These are phyloP conservation scores for Nitzschia sp. DNA, from an alignment of 108 stramenopile species.

Conservation along the genomic window DNA sequence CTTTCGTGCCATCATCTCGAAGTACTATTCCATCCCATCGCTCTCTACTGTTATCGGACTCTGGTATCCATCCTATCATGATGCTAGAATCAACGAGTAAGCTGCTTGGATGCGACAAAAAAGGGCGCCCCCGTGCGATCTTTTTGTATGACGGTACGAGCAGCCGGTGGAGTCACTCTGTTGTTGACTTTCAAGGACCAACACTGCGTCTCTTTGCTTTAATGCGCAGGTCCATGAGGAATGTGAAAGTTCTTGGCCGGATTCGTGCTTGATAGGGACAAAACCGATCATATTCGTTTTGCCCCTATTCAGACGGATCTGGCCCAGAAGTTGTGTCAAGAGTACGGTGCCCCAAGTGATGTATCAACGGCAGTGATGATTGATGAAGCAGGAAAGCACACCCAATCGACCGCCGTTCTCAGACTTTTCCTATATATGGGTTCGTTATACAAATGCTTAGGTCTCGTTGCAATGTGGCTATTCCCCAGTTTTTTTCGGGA, in stretches of 20 bases:
- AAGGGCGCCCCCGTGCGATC: slow-evolving; percentile 21
- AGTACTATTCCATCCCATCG: too few species aligned
- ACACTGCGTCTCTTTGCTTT: neutral
- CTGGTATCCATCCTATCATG: too few species aligned
- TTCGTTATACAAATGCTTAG: slow-evolving; percentile 27
- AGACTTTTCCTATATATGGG: slow-evolving; percentile 28
- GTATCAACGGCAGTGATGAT: slow-evolving; percentile 41
- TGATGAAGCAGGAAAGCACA: slow-evolving; percentile 9
- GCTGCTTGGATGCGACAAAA: slow-evolving; percentile 29
- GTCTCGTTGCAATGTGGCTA: slow-evolving; percentile 26
- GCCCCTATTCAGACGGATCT: slow-evolving; percentile 39
- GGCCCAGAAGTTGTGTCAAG: slow-evolving; percentile 24
- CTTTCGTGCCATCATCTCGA: too few species aligned
- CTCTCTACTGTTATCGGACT: too few species aligned
- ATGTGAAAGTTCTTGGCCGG: slow-evolving; percentile 45
- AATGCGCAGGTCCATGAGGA: slow-evolving; percentile 26
- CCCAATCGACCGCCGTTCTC: slow-evolving; percentile 34
- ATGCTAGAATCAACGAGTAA: neutral
- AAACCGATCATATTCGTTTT: slow-evolving; percentile 43
- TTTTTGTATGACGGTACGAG: slow-evolving; percentile 45
- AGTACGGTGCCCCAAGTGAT: slow-evolving; percentile 28
- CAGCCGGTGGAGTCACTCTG: too few species aligned
- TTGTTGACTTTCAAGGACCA: neutral
- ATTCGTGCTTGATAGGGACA: slow-evolving; percentile 37
- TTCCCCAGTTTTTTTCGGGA: slow-evolving; percentile 35